Evolutionary conservation across 208 protist genomes (phyloP).

Genomic region (Eutreptiella sp.): DNA sequence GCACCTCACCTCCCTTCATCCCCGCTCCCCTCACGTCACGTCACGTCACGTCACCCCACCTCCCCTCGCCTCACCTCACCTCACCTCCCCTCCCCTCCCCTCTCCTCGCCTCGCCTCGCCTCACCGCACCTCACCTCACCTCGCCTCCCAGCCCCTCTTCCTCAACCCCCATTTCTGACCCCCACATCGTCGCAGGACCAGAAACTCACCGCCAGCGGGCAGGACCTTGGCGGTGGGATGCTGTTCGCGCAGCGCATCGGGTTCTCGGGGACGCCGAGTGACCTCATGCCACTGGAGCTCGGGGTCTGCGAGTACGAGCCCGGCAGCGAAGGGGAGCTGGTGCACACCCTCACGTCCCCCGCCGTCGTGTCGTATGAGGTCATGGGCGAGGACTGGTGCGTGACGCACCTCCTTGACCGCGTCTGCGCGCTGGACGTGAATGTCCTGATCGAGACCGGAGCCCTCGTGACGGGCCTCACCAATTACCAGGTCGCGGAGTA

Average conservation of each 20-base stretch:
- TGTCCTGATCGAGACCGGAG: slow-evolving; percentile 50
- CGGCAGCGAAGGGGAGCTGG: slow-evolving; percentile 60
- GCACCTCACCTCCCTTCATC: too few species aligned
- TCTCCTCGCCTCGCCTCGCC: too few species aligned
- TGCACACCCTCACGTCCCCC: slow-evolving; percentile 50
- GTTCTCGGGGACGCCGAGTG: slow-evolving; percentile 63
- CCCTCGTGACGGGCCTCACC: slow-evolving; percentile 46
- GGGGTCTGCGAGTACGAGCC: slow-evolving; percentile 63
- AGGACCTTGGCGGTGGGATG: slow-evolving; percentile 61
- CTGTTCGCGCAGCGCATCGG: slow-evolving; percentile 59
- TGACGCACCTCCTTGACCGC: slow-evolving; percentile 44
- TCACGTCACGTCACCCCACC: too few species aligned
- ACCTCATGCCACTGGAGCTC: slow-evolving; percentile 61
- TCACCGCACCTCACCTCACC: too few species aligned
- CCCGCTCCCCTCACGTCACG: too few species aligned
- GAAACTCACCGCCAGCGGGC: slow-evolving; percentile 57
- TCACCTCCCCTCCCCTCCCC: too few species aligned
- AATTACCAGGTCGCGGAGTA: slow-evolving; percentile 39
- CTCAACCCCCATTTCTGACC: too few species aligned
- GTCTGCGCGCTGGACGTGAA: slow-evolving; percentile 32
- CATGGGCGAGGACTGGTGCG: slow-evolving; percentile 49
- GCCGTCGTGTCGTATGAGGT: slow-evolving; percentile 38
- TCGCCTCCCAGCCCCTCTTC: too few species aligned
- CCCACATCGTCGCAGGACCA: too few species aligned
- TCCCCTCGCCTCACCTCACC: too few species aligned